A percentile compares a stretch with the other conserved stretches of the same genome.
These are phyloP conservation scores for Cyberlindnera euphorbiiphila DNA, from an alignment of 805 yeast genomes.

Conservation along the genomic window DNA sequence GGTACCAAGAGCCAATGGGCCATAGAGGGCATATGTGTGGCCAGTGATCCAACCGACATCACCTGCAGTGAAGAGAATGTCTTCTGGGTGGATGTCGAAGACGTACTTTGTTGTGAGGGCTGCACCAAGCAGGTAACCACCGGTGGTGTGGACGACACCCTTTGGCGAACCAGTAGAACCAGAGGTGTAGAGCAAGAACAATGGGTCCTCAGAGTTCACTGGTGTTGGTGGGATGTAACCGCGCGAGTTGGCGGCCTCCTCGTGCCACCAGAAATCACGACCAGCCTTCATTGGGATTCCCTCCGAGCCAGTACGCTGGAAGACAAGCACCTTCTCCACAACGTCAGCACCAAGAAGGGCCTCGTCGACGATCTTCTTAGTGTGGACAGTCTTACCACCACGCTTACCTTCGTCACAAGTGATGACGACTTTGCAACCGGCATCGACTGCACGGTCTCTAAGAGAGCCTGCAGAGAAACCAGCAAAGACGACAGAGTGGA, in stretches of 20 bases:
- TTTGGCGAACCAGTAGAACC: constrained; percentile 90
- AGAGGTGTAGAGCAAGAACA: constrained; percentile 77
- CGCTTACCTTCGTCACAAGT: constrained; percentile 81
- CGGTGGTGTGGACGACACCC: constrained; percentile 81
- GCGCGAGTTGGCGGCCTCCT: constrained; percentile 59
- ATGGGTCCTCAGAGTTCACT: constrained; percentile 75
- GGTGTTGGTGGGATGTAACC: constrained; percentile 72
- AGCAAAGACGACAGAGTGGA: constrained; percentile 83
- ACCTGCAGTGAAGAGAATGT: constrained; percentile 79
- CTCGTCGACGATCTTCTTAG: constrained; percentile 80
- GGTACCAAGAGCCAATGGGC: constrained; percentile 73
- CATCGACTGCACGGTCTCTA: constrained; percentile 84
- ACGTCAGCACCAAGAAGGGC: constrained; percentile 43
- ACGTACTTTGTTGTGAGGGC: constrained; percentile 68
- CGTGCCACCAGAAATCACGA: constrained; percentile 76
- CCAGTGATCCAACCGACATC: constrained; percentile 94
- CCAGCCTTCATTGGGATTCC: constrained; percentile 9
- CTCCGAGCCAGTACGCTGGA: constrained; percentile 58
- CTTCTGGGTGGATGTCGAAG: constrained; percentile 73
- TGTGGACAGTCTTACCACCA: constrained; percentile 78
- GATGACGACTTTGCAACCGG: constrained; percentile 65
- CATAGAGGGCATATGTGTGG: constrained; percentile 78
- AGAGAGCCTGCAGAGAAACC: constrained; percentile 90
- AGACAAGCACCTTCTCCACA: constrained; percentile 69
- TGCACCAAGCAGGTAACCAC: constrained; percentile 74